A percentile compares a stretch with the other conserved stretches of the same genome.
Evolutionary conservation across 495 filamentous ascomycete species (phyloP).

Genomic region (Tuber magnatum): DNA sequence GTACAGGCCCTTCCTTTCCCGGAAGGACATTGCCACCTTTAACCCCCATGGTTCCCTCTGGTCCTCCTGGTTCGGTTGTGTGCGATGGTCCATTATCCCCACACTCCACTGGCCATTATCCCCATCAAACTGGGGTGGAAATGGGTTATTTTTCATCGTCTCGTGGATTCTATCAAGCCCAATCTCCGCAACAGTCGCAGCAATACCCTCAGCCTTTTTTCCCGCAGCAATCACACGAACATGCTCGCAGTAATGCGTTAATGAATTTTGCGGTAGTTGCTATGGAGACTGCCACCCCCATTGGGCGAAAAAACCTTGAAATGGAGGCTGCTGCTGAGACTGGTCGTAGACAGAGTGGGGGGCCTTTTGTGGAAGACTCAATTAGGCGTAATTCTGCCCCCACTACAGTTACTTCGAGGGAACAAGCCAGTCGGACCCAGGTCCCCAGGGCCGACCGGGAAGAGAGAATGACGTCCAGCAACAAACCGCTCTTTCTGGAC

Average conservation of each 20-base stretch:
- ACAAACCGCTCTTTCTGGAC: slow-evolving; percentile 13
- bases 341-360: slow-evolving; percentile 27
- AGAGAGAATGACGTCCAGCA: not conserved
- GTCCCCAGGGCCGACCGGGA: slow-evolving; percentile 7
- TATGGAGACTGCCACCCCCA: slow-evolving; percentile 29
- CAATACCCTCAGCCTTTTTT: slow-evolving; percentile 12
- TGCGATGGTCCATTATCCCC: slow-evolving; percentile 27
- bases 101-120: slow-evolving; percentile 25
- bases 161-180: not conserved
- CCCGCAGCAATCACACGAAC: slow-evolving; percentile 20
- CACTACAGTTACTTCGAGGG: not conserved
- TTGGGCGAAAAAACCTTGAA: slow-evolving; percentile 32
- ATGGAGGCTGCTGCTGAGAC: slow-evolving; percentile 34
- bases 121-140: slow-evolving; percentile 19
- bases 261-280: slow-evolving; percentile 37
- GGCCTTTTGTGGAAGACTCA: slow-evolving; percentile 7
- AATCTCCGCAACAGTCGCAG: slow-evolving; percentile 17
- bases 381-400: slow-evolving; percentile 8
- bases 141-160: slow-evolving; percentile 23
- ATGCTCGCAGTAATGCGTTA: slow-evolving; percentile 21
- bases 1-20: slow-evolving; percentile 14
- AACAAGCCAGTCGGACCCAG: slow-evolving; percentile 5
- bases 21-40: slow-evolving; percentile 25
- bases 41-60: slow-evolving; percentile 4
- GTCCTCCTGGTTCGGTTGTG: not conserved